Percentiles rank a stretch among this genome's conserved stretches.
phyloP scores from a whole-genome alignment of 306 rosid genomes.

The Arachis stenosperma region DNA sequence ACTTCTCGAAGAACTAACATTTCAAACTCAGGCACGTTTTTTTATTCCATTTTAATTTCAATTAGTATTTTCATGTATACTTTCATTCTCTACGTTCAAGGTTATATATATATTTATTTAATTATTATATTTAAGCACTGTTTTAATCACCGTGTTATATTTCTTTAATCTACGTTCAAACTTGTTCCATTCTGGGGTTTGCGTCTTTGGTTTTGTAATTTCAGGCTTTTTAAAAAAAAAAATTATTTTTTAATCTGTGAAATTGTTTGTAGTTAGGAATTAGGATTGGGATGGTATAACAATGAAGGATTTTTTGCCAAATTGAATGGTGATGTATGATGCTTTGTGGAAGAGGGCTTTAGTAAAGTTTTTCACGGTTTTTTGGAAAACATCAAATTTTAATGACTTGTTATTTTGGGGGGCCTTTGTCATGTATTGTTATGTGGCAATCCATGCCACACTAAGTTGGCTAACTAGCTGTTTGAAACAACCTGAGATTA shows the following conservation, averaged over 20 bases:
- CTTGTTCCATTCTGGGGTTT: background rate
- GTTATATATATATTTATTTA: background rate
- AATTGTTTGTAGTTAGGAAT: constrained; percentile 14
- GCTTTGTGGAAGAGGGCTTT: constrained; percentile 14
- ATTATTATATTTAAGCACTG: background rate
- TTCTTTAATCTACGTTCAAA: background rate
- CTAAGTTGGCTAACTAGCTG: background rate
- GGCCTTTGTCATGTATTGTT: constrained; percentile 23
- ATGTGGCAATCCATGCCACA: background rate
- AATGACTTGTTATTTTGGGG: background rate
- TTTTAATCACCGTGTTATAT: background rate
- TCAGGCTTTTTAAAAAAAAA: background rate
- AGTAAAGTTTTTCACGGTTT: constrained; percentile 8
- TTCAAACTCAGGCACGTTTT: constrained; percentile 41
- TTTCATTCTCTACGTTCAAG: constrained; percentile 18
- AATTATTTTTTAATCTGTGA: constrained; percentile 10
- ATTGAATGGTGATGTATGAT: constrained; percentile 3
- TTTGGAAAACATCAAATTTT: constrained; percentile 9
- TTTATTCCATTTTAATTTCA: constrained; percentile 1
- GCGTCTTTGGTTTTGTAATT: constrained; percentile 9
- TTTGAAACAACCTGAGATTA: background rate
- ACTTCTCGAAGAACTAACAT: constrained; percentile 30
- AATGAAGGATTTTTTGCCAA: background rate
- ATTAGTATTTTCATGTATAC: background rate
- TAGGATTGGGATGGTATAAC: background rate